phyloP scores from a whole-genome alignment of 129 eudicot species.

The Daucus carota region DNA sequence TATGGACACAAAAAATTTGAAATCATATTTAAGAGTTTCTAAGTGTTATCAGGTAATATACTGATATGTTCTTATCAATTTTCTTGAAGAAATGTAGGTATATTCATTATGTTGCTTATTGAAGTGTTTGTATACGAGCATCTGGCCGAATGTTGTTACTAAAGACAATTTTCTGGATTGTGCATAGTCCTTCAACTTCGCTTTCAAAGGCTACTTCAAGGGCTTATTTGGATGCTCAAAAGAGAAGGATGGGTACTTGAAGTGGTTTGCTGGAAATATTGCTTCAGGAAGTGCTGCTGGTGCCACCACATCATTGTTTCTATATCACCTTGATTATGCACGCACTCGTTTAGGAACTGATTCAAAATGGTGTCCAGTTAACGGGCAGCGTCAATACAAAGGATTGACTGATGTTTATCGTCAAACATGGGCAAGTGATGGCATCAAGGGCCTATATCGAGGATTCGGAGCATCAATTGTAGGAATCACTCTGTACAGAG shows the following conservation, averaged over 20 bases:
- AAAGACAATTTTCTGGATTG: constrained; percentile 22
- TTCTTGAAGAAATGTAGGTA: constrained; percentile 4
- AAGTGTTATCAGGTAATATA: not conserved
- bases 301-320: constrained; percentile 86
- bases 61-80: not conserved
- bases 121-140: constrained; percentile 8
- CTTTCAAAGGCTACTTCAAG: constrained; percentile 96
- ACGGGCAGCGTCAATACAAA: constrained; percentile 56
- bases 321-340: constrained; percentile 90
- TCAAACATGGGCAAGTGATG: constrained; percentile 75
- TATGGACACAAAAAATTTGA: too few relatives aligned
- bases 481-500: constrained; percentile 96
- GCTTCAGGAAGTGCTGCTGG: constrained; percentile 99
- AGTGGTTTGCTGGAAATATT: constrained; percentile 96
- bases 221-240: constrained; percentile 63
- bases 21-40: too few relatives aligned
- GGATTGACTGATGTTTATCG: constrained; percentile 76
- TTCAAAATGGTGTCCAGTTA: constrained; percentile 31
- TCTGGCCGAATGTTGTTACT: constrained; percentile 17
- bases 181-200: constrained; percentile 92
- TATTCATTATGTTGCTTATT: not conserved
- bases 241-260: constrained; percentile 82
- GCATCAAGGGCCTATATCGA: constrained; percentile 73
- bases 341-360: constrained; percentile 86
- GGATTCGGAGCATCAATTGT: constrained; percentile 84